Base-by-base conservation (phyloP, 345 rosid species). In the Citrus medica region DNA sequence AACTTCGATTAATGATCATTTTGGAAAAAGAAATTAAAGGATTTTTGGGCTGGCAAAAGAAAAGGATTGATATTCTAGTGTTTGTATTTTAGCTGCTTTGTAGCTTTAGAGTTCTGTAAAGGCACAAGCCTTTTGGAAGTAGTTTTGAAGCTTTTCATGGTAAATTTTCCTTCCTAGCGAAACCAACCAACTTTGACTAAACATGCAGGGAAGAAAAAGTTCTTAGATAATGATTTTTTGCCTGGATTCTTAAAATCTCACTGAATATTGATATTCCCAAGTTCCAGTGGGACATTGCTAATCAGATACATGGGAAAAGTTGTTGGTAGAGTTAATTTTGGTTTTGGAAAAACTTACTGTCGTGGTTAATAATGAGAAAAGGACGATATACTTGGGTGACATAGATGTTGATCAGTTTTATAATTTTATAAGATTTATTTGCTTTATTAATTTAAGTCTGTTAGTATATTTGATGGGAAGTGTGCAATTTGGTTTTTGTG, bases 401-500 rank as follows among this genome's bases (percentile, higher is more conserved):
- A 3, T 27, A 7, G 13, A 55, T 33, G 16, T 14, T 65, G 71
- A n/a, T 59, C 2, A n/a, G 28, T 6, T 59, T 33, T 65, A 24
- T 37, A 6, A 24, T 27, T 27, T 55, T 24, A 24, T 22, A 1
- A 55, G 28, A 40, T 46, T 76, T 37, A 38, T 55, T 55, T 67
- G 27, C 40, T 38, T 63, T 32, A 12, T 55, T 42, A 10, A 48
- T n/a, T 25, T 32, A 25, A 71, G 28, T 68, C 27, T 35, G 55
- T 25, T 64, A 25, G 8, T 71, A 9, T 61, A 63, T 25, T 65
- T 70, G 37, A 82, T 17, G 27, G 64, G 76, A 62, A 24, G 38
- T 76, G 71, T 82, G 13, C 63, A 68, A 64, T 72, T 76, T 73
- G 13, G 7, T 55, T 21, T 17, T 55, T 82, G 68, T 87, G 80